Evolutionary conservation across 2,329 filamentous ascomycete genomes (phyloP).

Genomic region (Fusarium humuli): DNA sequence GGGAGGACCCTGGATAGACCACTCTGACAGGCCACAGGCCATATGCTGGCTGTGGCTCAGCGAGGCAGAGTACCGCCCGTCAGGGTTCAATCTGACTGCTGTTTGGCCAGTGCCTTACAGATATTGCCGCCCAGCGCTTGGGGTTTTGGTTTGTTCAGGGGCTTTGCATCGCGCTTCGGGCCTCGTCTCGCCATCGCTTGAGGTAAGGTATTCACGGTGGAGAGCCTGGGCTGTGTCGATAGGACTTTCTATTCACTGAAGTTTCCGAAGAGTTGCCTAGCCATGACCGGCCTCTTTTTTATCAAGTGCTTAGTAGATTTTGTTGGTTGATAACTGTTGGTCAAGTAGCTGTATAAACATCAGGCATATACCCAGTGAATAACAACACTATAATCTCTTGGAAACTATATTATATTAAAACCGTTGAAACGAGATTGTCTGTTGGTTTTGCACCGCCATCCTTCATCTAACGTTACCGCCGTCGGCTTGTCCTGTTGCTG

Average conservation of each 20-base stretch:
- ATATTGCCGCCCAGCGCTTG: slow-evolving; percentile 30
- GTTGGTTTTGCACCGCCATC: slow-evolving; percentile 17
- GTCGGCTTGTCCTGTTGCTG: background rate
- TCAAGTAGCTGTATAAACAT: slow-evolving; percentile 34
- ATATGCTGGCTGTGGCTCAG: slow-evolving; percentile 33
- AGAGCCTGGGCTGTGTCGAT: slow-evolving; percentile 20
- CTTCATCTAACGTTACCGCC: slow-evolving; percentile 21
- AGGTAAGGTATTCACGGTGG: background rate
- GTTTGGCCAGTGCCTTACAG: slow-evolving; percentile 27
- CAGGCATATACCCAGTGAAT: background rate
- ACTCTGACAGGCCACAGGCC: slow-evolving; percentile 13
- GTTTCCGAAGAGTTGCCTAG: slow-evolving; percentile 17
- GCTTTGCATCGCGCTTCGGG: slow-evolving; percentile 22
- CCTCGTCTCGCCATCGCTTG: slow-evolving; percentile 25
- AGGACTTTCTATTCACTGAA: slow-evolving; percentile 14
- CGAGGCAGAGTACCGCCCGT: slow-evolving; percentile 31
- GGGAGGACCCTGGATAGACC: slow-evolving; percentile 13
- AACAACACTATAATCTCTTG: background rate
- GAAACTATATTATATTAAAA: slow-evolving; percentile 4
- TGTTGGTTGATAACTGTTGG: background rate
- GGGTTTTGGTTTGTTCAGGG: slow-evolving; percentile 5
- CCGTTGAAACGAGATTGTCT: slow-evolving; percentile 4
- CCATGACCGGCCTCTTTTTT: slow-evolving; percentile 4
- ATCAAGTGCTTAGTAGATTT: slow-evolving; percentile 1
- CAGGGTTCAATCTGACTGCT: slow-evolving; percentile 13